Conservation (phyloP, 2,329 filamentous ascomycete genomes). For the Sporothrix luriei region DNA sequence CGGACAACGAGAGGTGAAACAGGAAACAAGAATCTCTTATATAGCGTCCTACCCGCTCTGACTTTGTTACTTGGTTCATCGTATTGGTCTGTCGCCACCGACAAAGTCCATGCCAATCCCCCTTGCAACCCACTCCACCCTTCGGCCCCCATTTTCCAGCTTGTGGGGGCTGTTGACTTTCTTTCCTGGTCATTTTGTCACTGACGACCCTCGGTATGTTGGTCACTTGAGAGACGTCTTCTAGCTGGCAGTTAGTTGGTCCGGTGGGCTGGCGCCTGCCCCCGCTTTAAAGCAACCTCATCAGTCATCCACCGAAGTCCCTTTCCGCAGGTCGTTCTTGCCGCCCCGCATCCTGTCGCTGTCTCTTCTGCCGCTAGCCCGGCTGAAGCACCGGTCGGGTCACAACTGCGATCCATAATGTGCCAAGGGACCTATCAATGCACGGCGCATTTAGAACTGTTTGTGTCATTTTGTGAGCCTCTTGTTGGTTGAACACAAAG, state of each 20-base stretch:
- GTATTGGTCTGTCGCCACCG: too few relatives aligned
- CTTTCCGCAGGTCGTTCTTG: neutral
- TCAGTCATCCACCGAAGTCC: neutral
- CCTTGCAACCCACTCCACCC: slow-evolving; percentile 15
- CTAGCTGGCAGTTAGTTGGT: neutral
- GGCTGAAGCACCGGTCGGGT: slow-evolving; percentile 1
- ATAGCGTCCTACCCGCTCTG: too few relatives aligned
- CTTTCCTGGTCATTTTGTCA: slow-evolving; percentile 12
- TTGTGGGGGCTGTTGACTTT: slow-evolving; percentile 5
- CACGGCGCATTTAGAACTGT: slow-evolving; percentile 1
- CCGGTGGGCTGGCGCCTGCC: slow-evolving; percentile 7
- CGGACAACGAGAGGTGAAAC: neutral
- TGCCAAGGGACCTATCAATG: slow-evolving; percentile 2
- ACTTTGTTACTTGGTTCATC: too few relatives aligned
- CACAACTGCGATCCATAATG: too few relatives aligned
- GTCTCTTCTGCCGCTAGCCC: slow-evolving; percentile 23
- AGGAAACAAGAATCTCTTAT: neutral
- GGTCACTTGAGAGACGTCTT: neutral
- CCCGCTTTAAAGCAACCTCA: slow-evolving; percentile 19
- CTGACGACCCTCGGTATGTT: neutral
- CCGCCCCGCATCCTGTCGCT: slow-evolving; percentile 5
- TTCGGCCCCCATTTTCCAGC: slow-evolving; percentile 14
- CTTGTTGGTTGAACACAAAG: neutral
- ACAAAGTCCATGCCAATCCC: neutral
- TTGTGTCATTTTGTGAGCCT: neutral